A percentile compares a stretch with the other conserved stretches of the same genome.
Evolutionary conservation across 2,329 filamentous ascomycete species (phyloP).

Genomic region (Uncinocarpus reesii): DNA sequence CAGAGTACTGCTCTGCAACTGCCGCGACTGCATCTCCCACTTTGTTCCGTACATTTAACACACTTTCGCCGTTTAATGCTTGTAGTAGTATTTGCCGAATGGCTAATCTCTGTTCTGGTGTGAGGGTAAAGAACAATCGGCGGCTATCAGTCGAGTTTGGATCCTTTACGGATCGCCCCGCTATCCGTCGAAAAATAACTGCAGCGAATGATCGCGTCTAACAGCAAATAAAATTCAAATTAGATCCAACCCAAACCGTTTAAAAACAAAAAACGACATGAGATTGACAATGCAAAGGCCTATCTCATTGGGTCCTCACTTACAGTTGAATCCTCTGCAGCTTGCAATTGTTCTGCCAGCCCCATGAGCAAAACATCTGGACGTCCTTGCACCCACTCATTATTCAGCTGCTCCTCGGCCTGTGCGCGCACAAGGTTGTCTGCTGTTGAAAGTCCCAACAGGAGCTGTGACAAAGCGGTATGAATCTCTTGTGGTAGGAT

Average conservation of each 20-base stretch:
- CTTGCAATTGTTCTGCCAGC: conserved; percentile 80
- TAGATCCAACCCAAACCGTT: background rate
- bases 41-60: conserved; percentile 75
- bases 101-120: conserved; percentile 59
- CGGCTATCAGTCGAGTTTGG: conserved; percentile 55
- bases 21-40: conserved; percentile 96
- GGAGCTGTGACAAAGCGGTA: conserved; percentile 70
- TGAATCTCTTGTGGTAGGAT: conserved; percentile 75
- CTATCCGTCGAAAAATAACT: conserved; percentile 87
- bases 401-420: conserved; percentile 82
- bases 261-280: background rate
- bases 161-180: conserved; percentile 73
- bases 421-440: conserved; percentile 78
- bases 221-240: conserved; percentile 12
- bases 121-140: conserved; percentile 77
- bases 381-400: conserved; percentile 71
- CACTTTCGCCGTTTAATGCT: conserved; percentile 60
- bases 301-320: conserved; percentile 25
- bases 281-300: too few species aligned
- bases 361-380: conserved; percentile 90
- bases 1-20: conserved; percentile 85
- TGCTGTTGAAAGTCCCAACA: conserved; percentile 76
- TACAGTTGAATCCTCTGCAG: conserved; percentile 63
- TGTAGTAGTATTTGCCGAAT: conserved; percentile 79
- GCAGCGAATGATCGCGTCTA: conserved; percentile 85